Evolutionary conservation across 345 rosid genomes (phyloP).

Genomic region (Eucalyptus leucophloia): DNA sequence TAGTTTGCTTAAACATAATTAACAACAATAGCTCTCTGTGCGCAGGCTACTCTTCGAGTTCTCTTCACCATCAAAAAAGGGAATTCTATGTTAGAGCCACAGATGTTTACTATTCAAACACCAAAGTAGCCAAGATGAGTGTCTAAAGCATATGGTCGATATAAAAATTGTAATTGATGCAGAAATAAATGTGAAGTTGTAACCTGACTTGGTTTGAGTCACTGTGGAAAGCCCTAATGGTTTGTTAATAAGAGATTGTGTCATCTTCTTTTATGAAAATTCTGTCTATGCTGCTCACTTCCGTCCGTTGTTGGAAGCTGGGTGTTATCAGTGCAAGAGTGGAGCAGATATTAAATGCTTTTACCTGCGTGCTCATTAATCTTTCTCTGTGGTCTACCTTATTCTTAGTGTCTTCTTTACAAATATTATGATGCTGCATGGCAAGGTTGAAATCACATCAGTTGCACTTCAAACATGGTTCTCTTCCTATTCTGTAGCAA

Average conservation of each 20-base stretch:
- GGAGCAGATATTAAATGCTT: background rate
- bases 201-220: background rate
- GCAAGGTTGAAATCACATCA: too few species aligned
- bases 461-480: too few species aligned
- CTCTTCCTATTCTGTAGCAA: background rate
- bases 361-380: background rate
- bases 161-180: background rate
- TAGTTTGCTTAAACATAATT: background rate
- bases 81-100: background rate
- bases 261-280: background rate
- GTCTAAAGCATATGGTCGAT: background rate
- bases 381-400: background rate
- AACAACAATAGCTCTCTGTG: background rate
- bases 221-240: too few species aligned
- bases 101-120: background rate
- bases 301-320: background rate
- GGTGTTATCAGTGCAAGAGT: background rate
- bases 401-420: background rate
- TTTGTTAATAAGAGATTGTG: background rate
- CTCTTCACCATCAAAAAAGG: background rate
- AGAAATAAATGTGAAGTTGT: background rate
- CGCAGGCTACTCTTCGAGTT: background rate
- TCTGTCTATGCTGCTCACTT: background rate
- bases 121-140: background rate
- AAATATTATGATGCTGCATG: too few species aligned